Evolutionary conservation across 2,329 filamentous ascomycete genomes (phyloP).

Genomic region (Aschersonia sp.): DNA sequence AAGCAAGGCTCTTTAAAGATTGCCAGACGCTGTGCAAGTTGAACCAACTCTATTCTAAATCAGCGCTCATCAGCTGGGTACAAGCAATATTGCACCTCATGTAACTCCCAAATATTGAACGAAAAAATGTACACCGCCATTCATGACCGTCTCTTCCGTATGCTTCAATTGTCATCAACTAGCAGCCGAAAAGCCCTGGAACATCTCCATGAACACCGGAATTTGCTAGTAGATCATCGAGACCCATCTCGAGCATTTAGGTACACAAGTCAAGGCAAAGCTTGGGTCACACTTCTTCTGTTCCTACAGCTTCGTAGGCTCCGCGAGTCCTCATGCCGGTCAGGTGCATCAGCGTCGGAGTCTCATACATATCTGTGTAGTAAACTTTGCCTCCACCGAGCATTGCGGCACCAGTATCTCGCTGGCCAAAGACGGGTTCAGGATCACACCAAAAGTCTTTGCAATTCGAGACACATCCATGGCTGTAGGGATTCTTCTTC

Average conservation of each 20-base stretch:
- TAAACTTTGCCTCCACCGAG: slow-evolving; percentile 69
- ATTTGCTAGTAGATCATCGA: not conserved
- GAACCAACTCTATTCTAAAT: too few relatives aligned
- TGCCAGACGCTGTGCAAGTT: too few relatives aligned
- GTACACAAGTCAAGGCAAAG: not conserved
- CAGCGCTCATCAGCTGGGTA: too few relatives aligned
- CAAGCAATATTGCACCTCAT: too few relatives aligned
- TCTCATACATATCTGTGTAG: slow-evolving; percentile 82
- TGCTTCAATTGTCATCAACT: too few relatives aligned
- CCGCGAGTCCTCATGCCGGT: slow-evolving; percentile 32
- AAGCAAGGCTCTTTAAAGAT: too few relatives aligned
- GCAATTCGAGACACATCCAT: slow-evolving; percentile 77
- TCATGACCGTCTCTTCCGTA: too few relatives aligned
- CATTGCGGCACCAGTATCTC: slow-evolving; percentile 59
- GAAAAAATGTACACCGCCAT: too few relatives aligned
- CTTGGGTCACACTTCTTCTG: slow-evolving; percentile 28
- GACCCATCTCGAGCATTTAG: not conserved
- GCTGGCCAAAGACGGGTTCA: slow-evolving; percentile 61
- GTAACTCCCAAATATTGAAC: too few relatives aligned
- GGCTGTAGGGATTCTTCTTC: slow-evolving; percentile 69
- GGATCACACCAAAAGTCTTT: slow-evolving; percentile 94
- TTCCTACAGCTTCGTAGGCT: slow-evolving; percentile 49
- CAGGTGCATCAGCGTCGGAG: slow-evolving; percentile 52
- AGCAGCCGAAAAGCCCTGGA: too few relatives aligned
- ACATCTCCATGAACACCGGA: not conserved